A percentile compares a stretch with the other conserved stretches of the same genome.
phyloP scores from a whole-genome alignment of 768 basidiomycete species.

The Clitopilus hobsonii region DNA sequence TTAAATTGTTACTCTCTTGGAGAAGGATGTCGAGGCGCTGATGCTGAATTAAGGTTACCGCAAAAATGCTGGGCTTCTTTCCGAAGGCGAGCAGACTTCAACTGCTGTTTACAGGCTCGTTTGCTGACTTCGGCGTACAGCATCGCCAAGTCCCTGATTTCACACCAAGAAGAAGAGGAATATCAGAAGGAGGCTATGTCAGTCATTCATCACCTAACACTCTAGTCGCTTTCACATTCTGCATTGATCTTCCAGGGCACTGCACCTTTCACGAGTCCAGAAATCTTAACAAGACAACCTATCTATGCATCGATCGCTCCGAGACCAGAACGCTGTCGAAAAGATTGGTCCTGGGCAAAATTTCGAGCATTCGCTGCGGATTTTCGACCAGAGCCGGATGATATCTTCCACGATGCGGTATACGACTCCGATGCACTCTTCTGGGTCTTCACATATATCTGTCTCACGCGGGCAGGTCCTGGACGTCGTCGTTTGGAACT shows the following conservation, averaged over 20 bases:
- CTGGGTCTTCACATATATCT: slow-evolving; percentile 2
- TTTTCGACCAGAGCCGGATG: background rate
- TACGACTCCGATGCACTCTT: background rate
- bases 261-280: background rate
- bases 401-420: background rate
- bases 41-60: no score
- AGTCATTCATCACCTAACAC: no score
- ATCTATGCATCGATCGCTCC: no score
- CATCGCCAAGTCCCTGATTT: background rate
- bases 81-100: background rate
- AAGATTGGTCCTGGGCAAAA: no score
- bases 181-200: no score
- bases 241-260: background rate
- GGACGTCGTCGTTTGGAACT: background rate
- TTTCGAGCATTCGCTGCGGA: background rate
- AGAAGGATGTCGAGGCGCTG: no score
- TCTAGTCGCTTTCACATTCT: background rate
- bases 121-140: background rate
- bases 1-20: background rate
- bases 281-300: background rate
- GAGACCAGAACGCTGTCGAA: background rate
- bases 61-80: background rate
- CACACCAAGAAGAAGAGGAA: background rate
- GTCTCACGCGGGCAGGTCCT: background rate
- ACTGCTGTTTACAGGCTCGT: background rate